phyloP scores from a whole-genome alignment of 306 rosid species.

The Cucurbita argyrosperma region DNA sequence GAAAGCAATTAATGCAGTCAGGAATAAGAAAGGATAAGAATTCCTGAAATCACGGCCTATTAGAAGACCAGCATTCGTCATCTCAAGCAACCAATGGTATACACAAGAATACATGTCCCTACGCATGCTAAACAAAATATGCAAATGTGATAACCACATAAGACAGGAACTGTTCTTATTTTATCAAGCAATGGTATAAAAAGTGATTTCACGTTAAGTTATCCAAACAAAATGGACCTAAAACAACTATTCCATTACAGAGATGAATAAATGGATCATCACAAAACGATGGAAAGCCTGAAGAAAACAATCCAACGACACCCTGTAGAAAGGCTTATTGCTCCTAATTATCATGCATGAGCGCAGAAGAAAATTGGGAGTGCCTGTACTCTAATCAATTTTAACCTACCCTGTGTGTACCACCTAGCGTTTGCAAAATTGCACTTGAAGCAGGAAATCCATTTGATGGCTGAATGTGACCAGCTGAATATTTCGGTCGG shows the following conservation, averaged over 20 bases:
- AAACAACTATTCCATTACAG: neutral
- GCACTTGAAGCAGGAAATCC: slow-evolving; percentile 43
- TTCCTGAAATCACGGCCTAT: neutral
- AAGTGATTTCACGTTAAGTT: neutral
- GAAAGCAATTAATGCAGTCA: too few species aligned
- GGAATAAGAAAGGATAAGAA: too few species aligned
- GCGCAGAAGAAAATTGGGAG: neutral
- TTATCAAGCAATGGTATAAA: neutral
- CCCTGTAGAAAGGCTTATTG: neutral
- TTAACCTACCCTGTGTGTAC: slow-evolving; percentile 29
- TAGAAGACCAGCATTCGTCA: neutral
- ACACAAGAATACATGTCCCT: neutral
- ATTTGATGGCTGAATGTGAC: slow-evolving; percentile 30
- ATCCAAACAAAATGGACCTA: neutral
- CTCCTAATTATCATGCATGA: neutral
- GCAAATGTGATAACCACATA: neutral
- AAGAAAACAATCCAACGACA: neutral
- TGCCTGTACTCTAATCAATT: neutral
- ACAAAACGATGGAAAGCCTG: neutral
- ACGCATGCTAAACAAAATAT: neutral
- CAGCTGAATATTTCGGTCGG: slow-evolving; percentile 25
- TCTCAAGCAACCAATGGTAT: neutral
- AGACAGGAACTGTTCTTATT: neutral
- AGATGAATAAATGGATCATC: neutral
- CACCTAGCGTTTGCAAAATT: slow-evolving; percentile 29